Conservation (phyloP, 306 rosid genomes). For the Heteromeles arbutifolia region DNA sequence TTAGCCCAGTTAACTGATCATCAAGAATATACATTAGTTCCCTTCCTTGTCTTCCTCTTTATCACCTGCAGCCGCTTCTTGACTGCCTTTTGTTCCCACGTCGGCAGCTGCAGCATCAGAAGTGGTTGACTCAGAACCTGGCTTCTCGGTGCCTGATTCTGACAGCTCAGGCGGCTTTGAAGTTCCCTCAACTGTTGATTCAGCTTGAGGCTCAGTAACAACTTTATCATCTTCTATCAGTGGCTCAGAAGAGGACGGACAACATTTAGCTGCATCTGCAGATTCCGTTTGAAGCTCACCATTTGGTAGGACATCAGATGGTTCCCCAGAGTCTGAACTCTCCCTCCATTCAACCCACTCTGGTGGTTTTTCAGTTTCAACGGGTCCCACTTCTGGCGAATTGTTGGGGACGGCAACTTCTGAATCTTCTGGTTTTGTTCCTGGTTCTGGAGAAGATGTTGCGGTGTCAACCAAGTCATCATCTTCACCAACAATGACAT, state of each 20-base stretch:
- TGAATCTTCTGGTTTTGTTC: slow-evolving; percentile 31
- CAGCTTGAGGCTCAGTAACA: slow-evolving; percentile 28
- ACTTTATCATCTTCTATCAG: slow-evolving; percentile 26
- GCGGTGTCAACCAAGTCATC: slow-evolving; percentile 84
- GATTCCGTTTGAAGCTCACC: slow-evolving; percentile 48
- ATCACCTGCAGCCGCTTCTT: slow-evolving; percentile 25
- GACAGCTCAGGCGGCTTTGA: slow-evolving; percentile 25
- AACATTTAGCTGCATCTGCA: slow-evolving; percentile 35
- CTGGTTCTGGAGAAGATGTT: slow-evolving; percentile 60
- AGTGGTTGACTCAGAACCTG: slow-evolving; percentile 15
- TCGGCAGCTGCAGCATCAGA: slow-evolving; percentile 12
- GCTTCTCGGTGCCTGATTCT: slow-evolving; percentile 31
- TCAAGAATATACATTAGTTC: slow-evolving; percentile 51
- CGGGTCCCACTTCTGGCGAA: slow-evolving; percentile 22
- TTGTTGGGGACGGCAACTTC: background rate
- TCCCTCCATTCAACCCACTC: slow-evolving; percentile 99
- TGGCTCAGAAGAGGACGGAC: slow-evolving; percentile 38
- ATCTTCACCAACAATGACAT: slow-evolving; percentile 56
- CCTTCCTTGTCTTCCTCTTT: slow-evolving; percentile 26
- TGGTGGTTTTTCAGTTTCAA: slow-evolving; percentile 73
- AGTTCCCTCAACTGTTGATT: slow-evolving; percentile 17
- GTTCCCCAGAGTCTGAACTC: slow-evolving; percentile 62
- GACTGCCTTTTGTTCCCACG: slow-evolving; percentile 20
- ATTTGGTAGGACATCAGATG: slow-evolving; percentile 56
- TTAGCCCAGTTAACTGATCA: slow-evolving; percentile 45